Evolutionary conservation across 495 filamentous ascomycete species (phyloP), one percentile per base, ranked within the genome.

Genomic region (Daldinia caldariorum): DNA sequence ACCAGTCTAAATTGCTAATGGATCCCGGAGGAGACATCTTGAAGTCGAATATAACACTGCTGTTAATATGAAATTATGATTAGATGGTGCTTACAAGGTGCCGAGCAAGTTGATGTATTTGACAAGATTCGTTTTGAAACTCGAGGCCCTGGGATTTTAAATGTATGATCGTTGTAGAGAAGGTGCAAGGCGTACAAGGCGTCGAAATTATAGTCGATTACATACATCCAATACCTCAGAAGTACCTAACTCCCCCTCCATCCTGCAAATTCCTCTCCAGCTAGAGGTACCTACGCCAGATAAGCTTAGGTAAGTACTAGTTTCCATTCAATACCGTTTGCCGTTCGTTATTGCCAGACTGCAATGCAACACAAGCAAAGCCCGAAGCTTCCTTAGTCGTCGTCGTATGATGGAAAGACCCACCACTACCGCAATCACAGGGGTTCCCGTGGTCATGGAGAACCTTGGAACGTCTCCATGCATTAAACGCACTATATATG

Each of bases 1-100:
- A 78, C 76, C 76, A 78, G 67, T 73, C 66, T 43, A 78, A 47
- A 29, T 76, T 68, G 63, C 69, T 74, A 35, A 78, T 73, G 53
- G 76, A 78, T 58, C 76, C 76, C 14, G 74, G 70, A 43, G 70
- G 57, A 60, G 76, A 60, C 76, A 78, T 78, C 5, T 58, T 72
- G 39, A 56, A 50, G 54, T 56, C 10, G 22, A 56, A 38, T 38
- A 47, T 18, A 57, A 31, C 47, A n/a, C 39, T 58, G 12, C 38
- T 51, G 51, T 45, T 59, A 45, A 12, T 53, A 37, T 32, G 8
- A 29, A 39, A 14, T 63, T 7, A 35, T 35, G 2, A 10, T 35
- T 35, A 35, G 32, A 13, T 1, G 6, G 31, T 5, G 35, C 16
- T 56, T 63, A 32, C 31, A 59, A 20, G 34, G n/a, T 31, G 16